Percentiles rank a stretch among this genome's conserved stretches.
Conservation (phyloP, 345 rosid species). For the Noccaea bulbosa region DNA sequence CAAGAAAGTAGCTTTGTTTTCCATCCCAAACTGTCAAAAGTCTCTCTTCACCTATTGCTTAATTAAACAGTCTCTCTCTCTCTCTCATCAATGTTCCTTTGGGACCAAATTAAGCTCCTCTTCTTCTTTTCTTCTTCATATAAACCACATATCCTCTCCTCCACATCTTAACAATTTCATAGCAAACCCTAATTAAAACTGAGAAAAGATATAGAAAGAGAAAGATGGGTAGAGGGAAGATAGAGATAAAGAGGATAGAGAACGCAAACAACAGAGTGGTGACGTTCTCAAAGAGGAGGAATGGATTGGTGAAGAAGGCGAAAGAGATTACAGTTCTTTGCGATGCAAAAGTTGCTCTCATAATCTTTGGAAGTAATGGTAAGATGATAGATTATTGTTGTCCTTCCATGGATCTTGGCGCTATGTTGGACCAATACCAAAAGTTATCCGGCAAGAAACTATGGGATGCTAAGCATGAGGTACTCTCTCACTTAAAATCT, state of each 20-base stretch:
- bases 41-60: constrained; percentile 42
- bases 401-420: constrained; percentile 64
- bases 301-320: constrained; percentile 76
- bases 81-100: constrained; percentile 29
- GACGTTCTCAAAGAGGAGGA: constrained; percentile 75
- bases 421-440: constrained; percentile 79
- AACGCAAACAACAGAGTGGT: constrained; percentile 78
- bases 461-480: constrained; percentile 99
- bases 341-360: constrained; percentile 80
- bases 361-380: constrained; percentile 67
- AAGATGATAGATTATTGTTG: constrained; percentile 70
- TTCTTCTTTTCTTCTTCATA: constrained; percentile 33
- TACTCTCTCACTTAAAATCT: constrained; percentile 18
- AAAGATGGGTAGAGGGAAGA: constrained; percentile 81
- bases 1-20: constrained; percentile 57
- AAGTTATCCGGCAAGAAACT: constrained; percentile 74
- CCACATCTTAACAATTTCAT: constrained; percentile 29
- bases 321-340: constrained; percentile 75
- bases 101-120: constrained; percentile 32
- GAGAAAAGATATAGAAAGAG: constrained; percentile 13
- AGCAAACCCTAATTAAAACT: constrained; percentile 33
- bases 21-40: constrained; percentile 53
- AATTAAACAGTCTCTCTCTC: constrained; percentile 33
- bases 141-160: constrained; percentile 36
- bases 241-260: constrained; percentile 84